Conservation (phyloP, 768 basidiomycete genomes). For the Leccinellum rugosiceps region DNA sequence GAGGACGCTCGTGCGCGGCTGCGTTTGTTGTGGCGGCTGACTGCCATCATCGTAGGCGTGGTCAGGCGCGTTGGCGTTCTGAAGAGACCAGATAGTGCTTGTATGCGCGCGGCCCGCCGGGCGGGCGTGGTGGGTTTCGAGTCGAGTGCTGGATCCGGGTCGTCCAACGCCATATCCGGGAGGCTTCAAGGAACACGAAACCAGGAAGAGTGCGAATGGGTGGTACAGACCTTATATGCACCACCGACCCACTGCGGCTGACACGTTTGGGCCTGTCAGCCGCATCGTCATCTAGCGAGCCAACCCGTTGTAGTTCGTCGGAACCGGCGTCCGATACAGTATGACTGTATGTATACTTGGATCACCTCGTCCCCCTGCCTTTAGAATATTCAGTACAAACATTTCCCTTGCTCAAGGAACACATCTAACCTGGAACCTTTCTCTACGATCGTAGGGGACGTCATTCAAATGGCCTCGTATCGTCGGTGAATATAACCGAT, state of each 20-base stretch:
- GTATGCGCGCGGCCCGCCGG: conserved; percentile 9
- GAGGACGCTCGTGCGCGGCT: conserved; percentile 9
- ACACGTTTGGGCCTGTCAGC: conserved; percentile 5
- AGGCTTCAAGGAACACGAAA: not conserved
- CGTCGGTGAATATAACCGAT: not conserved
- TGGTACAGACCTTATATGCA: not conserved
- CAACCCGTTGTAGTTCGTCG: not conserved
- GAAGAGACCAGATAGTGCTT: conserved; percentile 18
- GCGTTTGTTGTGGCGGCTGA: conserved; percentile 22
- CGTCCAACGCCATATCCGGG: conserved; percentile 9
- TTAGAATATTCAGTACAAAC: too few relatives aligned
- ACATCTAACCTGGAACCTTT: too few relatives aligned
- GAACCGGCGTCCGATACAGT: not conserved
- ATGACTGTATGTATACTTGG: too few relatives aligned
- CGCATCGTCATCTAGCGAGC: not conserved
- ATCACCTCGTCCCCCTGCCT: too few relatives aligned
- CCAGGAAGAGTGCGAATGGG: not conserved
- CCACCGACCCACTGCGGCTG: conserved; percentile 3
- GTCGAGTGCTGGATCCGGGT: not conserved
- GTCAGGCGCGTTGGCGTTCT: conserved; percentile 23
- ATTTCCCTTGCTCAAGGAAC: too few relatives aligned
- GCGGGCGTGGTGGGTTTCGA: conserved; percentile 7
- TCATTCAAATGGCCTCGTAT: not conserved
- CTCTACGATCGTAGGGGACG: too few relatives aligned
- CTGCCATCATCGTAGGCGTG: conserved; percentile 16